A percentile compares a stretch with the other conserved stretches of the same genome.
Conservation (phyloP, 2,329 filamentous ascomycete genomes). For the Fusarium sp. region DNA sequence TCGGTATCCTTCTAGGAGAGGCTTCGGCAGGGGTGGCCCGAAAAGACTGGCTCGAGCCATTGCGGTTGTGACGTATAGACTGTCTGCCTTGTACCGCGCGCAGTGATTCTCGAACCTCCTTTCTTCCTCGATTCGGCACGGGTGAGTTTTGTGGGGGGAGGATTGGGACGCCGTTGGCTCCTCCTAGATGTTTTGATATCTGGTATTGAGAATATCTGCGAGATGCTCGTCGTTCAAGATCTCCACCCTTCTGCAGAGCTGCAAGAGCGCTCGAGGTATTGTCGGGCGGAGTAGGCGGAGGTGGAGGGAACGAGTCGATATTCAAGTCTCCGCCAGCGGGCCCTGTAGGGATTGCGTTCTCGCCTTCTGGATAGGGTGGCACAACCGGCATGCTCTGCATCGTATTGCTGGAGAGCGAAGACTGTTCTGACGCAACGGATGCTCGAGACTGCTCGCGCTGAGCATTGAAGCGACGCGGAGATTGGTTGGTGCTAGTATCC, state of each 20-base stretch:
- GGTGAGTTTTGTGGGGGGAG: slow-evolving; percentile 85
- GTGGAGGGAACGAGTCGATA: slow-evolving; percentile 74
- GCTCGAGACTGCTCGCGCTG: slow-evolving; percentile 61
- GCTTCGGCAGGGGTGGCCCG: slow-evolving; percentile 58
- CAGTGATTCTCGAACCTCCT: slow-evolving; percentile 84
- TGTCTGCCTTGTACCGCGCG: slow-evolving; percentile 69
- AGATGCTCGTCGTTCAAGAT: slow-evolving; percentile 91
- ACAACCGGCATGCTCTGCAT: slow-evolving; percentile 81
- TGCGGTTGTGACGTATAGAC: slow-evolving; percentile 59
- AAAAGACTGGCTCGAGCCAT: slow-evolving; percentile 55
- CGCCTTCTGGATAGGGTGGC: slow-evolving; percentile 73
- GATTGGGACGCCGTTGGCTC: slow-evolving; percentile 83
- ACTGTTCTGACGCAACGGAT: slow-evolving; percentile 66
- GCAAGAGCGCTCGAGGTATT: slow-evolving; percentile 90
- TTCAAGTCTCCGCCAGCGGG: slow-evolving; percentile 57
- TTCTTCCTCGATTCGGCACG: slow-evolving; percentile 82
- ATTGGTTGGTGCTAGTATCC: slow-evolving; percentile 47
- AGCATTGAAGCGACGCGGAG: slow-evolving; percentile 58
- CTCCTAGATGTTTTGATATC: slow-evolving; percentile 91
- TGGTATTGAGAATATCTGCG: slow-evolving; percentile 96
- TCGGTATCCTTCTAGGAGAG: slow-evolving; percentile 68
- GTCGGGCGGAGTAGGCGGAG: slow-evolving; percentile 72
- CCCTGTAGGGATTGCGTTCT: slow-evolving; percentile 58
- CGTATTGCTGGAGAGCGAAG: slow-evolving; percentile 75
- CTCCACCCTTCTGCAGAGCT: slow-evolving; percentile 88